A percentile compares a stretch with the other conserved stretches of the same genome.
Conservation (phyloP, 2,329 filamentous ascomycete species). For the Xylariaceae sp. region DNA sequence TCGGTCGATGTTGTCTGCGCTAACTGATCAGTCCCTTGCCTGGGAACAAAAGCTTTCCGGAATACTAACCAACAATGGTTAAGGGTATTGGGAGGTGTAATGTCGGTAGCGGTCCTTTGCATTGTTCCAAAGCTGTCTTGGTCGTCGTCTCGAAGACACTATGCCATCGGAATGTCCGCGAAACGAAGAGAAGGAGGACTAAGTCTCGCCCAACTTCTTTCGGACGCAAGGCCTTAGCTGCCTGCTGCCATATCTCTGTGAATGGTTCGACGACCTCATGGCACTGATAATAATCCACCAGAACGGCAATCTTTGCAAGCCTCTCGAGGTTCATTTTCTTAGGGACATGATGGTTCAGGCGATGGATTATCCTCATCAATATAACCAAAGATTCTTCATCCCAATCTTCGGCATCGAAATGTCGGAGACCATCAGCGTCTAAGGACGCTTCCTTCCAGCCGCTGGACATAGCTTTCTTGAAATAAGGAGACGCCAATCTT, state of each 20-base stretch:
- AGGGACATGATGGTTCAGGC: constrained; percentile 8
- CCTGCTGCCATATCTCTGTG: background rate
- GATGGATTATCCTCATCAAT: constrained; percentile 19
- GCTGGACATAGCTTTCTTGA: constrained; percentile 7
- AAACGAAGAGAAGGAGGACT: background rate
- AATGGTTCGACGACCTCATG: background rate
- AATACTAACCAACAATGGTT: background rate
- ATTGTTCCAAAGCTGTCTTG: background rate
- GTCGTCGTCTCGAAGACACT: background rate
- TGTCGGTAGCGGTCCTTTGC: background rate
- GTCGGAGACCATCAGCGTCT: background rate
- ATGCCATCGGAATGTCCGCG: background rate
- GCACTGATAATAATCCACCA: background rate
- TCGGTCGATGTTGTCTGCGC: background rate
- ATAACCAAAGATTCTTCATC: constrained; percentile 27
- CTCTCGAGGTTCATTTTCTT: constrained; percentile 6
- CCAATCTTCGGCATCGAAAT: constrained; percentile 21
- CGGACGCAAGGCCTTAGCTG: background rate
- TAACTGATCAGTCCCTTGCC: background rate
- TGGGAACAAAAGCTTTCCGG: background rate
- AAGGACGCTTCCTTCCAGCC: constrained; percentile 13
- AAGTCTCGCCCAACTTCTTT: background rate
- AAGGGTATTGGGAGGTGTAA: background rate
- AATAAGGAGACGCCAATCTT: constrained; percentile 15
- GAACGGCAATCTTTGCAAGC: constrained; percentile 15